Evolutionary conservation across 1,284 basidiomycete genomes (phyloP).

Genomic region (Rhodotorula sp.): DNA sequence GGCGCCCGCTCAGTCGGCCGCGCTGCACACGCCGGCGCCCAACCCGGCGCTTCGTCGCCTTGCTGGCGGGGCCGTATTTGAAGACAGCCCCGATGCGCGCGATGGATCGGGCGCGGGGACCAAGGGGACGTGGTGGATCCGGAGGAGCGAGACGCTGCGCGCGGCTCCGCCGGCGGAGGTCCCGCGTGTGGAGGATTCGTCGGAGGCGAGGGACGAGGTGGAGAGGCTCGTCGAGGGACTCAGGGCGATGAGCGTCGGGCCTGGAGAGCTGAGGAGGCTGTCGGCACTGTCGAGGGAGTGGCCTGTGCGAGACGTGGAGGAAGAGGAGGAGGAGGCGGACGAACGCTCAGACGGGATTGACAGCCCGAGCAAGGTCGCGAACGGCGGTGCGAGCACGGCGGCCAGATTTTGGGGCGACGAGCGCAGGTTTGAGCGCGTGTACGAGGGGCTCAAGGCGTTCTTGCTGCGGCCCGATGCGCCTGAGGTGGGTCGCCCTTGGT

Average conservation of each 20-base stretch:
- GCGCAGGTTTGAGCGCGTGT: slow-evolving; percentile 18
- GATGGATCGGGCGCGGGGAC: slow-evolving; percentile 11
- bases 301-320: slow-evolving; percentile 6
- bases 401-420: slow-evolving; percentile 21
- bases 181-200: slow-evolving; percentile 2
- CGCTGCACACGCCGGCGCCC: slow-evolving; percentile 8
- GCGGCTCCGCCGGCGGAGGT: neutral
- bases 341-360: neutral
- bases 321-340: neutral
- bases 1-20: neutral
- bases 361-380: too few species aligned
- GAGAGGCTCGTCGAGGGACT: slow-evolving; percentile 8
- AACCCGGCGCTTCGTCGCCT: neutral
- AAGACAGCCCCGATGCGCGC: slow-evolving; percentile 36
- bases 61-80: slow-evolving; percentile 15
- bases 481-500: slow-evolving; percentile 4
- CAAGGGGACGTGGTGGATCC: slow-evolving; percentile 29
- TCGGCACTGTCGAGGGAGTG: slow-evolving; percentile 25
- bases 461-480: neutral
- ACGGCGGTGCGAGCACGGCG: neutral
- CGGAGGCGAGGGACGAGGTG: slow-evolving; percentile 13
- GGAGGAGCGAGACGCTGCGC: slow-evolving; percentile 8
- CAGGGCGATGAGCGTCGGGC: slow-evolving; percentile 6
- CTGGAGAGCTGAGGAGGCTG: slow-evolving; percentile 3
- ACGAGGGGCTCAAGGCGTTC: slow-evolving; percentile 14